phyloP scores from a whole-genome alignment of 495 filamentous ascomycete species.

The Neurospora sp. region DNA sequence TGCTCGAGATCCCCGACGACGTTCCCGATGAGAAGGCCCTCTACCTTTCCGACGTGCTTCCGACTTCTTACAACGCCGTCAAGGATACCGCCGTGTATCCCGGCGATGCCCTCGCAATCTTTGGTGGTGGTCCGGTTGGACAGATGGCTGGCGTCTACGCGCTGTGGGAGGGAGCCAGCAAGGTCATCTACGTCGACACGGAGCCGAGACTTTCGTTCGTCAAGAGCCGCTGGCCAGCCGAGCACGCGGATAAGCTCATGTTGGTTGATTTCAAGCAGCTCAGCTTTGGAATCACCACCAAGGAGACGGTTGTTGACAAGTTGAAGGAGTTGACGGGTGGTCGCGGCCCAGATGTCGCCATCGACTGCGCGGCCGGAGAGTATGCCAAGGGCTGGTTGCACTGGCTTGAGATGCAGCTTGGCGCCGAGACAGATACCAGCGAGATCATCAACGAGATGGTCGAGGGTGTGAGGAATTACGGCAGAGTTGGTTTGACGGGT shows the following conservation, averaged over 20 bases:
- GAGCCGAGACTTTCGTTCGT: constrained; percentile 66
- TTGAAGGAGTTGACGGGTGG: constrained; percentile 63
- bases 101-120: constrained; percentile 73
- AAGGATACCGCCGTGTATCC: constrained; percentile 76
- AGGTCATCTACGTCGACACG: constrained; percentile 74
- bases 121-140: constrained; percentile 70
- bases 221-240: constrained; percentile 45
- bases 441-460: constrained; percentile 89
- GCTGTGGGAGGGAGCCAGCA: constrained; percentile 57
- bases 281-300: constrained; percentile 34
- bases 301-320: constrained; percentile 53
- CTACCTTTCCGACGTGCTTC: constrained; percentile 71
- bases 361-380: constrained; percentile 79
- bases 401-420: constrained; percentile 62
- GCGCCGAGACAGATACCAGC: constrained; percentile 74
- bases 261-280: constrained; percentile 38
- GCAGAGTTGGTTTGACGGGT: constrained; percentile 67
- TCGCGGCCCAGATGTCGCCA: constrained; percentile 61
- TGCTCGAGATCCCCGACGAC: constrained; percentile 67
- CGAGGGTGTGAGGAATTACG: constrained; percentile 62
- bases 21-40: constrained; percentile 81
- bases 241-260: constrained; percentile 28
- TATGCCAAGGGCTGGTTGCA: constrained; percentile 78
- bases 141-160: constrained; percentile 71
- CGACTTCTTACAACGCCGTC: constrained; percentile 71